Conservation (phyloP, 768 basidiomycete genomes). For the Tulasnella calospora region DNA sequence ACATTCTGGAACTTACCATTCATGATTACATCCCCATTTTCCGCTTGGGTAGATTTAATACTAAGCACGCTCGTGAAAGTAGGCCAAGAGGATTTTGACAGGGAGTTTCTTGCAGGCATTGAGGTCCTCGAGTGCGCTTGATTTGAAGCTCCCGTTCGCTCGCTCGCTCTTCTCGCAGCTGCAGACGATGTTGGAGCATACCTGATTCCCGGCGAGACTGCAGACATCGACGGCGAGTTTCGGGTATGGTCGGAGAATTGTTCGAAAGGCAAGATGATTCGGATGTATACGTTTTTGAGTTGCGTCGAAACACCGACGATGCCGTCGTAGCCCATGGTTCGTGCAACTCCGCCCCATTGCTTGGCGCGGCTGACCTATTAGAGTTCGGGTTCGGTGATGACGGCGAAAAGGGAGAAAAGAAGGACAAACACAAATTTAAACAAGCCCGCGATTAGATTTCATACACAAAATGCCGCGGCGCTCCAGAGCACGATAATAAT, state of each 20-base stretch:
- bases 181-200: background rate
- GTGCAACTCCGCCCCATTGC: constrained; percentile 85
- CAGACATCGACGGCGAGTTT: constrained; percentile 11
- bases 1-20: background rate
- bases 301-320: constrained; percentile 79
- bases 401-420: constrained; percentile 4
- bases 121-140: background rate
- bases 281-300: constrained; percentile 82
- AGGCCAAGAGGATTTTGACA: constrained; percentile 70
- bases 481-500: background rate
- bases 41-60: background rate
- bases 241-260: constrained; percentile 74
- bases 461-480: background rate
- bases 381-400: background rate
- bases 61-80: background rate
- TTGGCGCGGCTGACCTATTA: constrained; percentile 72
- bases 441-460: constrained; percentile 11
- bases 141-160: background rate
- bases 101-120: constrained; percentile 64
- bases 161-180: background rate
- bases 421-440: constrained; percentile 16
- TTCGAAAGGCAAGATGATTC: constrained; percentile 95
- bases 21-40: background rate
- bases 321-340: constrained; percentile 74
- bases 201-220: constrained; percentile 13